Percentiles rank a stretch among this genome's conserved stretches.
Conservation (phyloP, 2,329 filamentous ascomycete genomes). For the Clarireedia homoeocarpa region DNA sequence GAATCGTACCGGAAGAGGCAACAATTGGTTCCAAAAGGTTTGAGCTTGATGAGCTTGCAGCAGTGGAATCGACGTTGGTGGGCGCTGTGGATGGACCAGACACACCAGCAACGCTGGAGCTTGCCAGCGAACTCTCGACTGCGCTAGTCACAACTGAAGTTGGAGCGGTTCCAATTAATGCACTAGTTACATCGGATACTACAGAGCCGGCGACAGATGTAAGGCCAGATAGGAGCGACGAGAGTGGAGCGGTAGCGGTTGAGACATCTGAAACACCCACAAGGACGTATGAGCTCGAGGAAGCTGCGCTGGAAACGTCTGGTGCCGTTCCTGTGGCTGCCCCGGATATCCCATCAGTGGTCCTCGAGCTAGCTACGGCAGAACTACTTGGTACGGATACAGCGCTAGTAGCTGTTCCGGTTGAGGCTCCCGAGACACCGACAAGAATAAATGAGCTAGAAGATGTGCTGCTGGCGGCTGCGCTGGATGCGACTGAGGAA, state of each 20-base stretch:
- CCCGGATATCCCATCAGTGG: background rate
- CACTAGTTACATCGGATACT: background rate
- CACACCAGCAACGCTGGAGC: background rate
- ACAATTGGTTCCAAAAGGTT: slow-evolving; percentile 9
- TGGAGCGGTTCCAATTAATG: background rate
- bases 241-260: background rate
- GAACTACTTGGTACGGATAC: background rate
- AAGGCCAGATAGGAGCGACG: background rate
- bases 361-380: background rate
- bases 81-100: background rate
- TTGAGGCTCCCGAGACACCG: background rate
- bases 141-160: background rate
- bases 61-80: background rate
- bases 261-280: background rate
- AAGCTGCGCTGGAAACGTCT: background rate
- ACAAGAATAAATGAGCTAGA: background rate
- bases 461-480: background rate
- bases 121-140: background rate
- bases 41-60: background rate
- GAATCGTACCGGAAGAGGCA: slow-evolving; percentile 11
- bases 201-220: background rate
- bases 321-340: slow-evolving; percentile 3
- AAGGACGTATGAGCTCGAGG: background rate
- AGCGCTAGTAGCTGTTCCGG: background rate
- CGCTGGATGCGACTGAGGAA: background rate